phyloP scores from a whole-genome alignment of 2,329 filamentous ascomycete species.

The Xylariaceae sp. region DNA sequence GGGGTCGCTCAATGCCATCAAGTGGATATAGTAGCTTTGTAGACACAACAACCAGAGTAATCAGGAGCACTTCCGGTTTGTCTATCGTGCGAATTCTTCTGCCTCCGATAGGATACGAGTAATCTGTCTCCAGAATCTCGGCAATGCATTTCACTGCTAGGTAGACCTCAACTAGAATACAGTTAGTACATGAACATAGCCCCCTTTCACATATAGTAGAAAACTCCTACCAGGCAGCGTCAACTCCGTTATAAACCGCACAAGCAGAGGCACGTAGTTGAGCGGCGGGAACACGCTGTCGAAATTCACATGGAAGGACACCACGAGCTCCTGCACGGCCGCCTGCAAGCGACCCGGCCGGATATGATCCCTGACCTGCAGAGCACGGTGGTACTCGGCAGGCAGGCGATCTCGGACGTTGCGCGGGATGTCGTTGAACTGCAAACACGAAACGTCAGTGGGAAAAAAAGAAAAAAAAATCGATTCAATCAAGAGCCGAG shows the following conservation, averaged over 20 bases:
- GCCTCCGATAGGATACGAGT: slow-evolving; percentile 57
- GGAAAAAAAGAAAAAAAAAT: no score
- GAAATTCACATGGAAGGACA: slow-evolving; percentile 69
- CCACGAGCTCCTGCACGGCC: slow-evolving; percentile 61
- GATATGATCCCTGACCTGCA: slow-evolving; percentile 57
- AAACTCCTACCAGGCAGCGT: slow-evolving; percentile 70
- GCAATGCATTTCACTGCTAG: slow-evolving; percentile 60
- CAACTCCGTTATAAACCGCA: slow-evolving; percentile 71
- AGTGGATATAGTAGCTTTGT: slow-evolving; percentile 82
- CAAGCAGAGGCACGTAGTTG: slow-evolving; percentile 69
- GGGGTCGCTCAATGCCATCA: slow-evolving; percentile 55
- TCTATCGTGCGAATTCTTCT: slow-evolving; percentile 52
- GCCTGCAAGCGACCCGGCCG: slow-evolving; percentile 64
- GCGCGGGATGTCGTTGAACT: slow-evolving; percentile 62
- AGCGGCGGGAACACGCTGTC: slow-evolving; percentile 72
- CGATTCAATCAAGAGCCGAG: no score
- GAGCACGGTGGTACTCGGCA: slow-evolving; percentile 57
- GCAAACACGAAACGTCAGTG: slow-evolving; percentile 6
- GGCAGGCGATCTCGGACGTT: slow-evolving; percentile 69
- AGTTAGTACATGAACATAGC: slow-evolving; percentile 30
- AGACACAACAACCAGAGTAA: slow-evolving; percentile 71
- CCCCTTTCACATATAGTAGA: neutral
- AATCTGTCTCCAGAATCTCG: slow-evolving; percentile 53
- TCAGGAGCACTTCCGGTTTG: slow-evolving; percentile 75
- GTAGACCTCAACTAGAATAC: slow-evolving; percentile 63